phyloP scores from a whole-genome alignment of 2,329 filamentous ascomycete species.

The Diaporthe sp. region DNA sequence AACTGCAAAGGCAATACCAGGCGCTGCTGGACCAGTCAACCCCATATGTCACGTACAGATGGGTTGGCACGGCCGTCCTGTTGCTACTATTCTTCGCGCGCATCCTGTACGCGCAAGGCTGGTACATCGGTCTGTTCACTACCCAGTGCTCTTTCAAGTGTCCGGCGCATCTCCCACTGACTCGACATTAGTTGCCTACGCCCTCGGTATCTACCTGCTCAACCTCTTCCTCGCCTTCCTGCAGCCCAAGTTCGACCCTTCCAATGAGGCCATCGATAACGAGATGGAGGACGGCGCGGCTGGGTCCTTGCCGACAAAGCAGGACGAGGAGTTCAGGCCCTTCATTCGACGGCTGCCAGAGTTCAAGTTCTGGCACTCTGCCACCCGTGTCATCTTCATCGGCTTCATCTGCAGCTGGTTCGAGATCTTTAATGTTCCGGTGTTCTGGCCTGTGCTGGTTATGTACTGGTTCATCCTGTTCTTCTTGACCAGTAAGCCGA shows the following conservation, averaged over 20 bases:
- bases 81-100: constrained; percentile 88
- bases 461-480: constrained; percentile 99
- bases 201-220: constrained; percentile 97
- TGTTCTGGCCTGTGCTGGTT: constrained; percentile 98
- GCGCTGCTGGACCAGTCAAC: constrained; percentile 93
- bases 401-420: constrained; percentile 93
- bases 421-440: constrained; percentile 93
- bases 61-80: constrained; percentile 83
- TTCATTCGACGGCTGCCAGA: constrained; percentile 97
- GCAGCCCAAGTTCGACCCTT: constrained; percentile 98
- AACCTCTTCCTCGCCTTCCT: constrained; percentile 99
- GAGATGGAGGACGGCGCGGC: constrained; percentile 95
- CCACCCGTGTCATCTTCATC: constrained; percentile 87
- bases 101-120: constrained; percentile 93
- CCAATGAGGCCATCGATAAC: constrained; percentile 89
- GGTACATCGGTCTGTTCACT: constrained; percentile 88
- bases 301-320: constrained; percentile 89
- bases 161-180: constrained; percentile 38
- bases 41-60: constrained; percentile 90
- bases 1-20: constrained; percentile 90
- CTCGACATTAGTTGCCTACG: constrained; percentile 84
- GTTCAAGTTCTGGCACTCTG: constrained; percentile 99
- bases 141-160: neutral
- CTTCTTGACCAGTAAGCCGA: constrained; percentile 86
- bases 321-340: constrained; percentile 97